A percentile compares a stretch with the other conserved stretches of the same genome.
These are phyloP conservation scores for Yamadazyma insecticola DNA, from an alignment of 805 yeast genomes.

Conservation along the genomic window DNA sequence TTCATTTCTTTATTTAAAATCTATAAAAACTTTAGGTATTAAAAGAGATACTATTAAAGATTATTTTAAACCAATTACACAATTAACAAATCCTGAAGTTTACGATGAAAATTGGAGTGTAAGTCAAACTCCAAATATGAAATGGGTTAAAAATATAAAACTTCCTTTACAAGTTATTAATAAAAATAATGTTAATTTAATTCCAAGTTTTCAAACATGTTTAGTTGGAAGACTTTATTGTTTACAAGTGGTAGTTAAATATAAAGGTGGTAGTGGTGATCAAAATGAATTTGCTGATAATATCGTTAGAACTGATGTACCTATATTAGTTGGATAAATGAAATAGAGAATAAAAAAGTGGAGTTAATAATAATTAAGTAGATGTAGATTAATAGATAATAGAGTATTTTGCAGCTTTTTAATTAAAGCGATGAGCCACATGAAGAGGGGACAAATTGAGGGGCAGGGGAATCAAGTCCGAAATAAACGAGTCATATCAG, in stretches of 20 bases:
- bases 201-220: conserved; percentile 64
- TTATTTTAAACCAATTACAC: conserved; percentile 27
- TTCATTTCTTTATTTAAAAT: conserved; percentile 32
- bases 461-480: too few relatives aligned
- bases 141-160: conserved; percentile 28
- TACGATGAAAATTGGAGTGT: conserved; percentile 26
- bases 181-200: conserved; percentile 44
- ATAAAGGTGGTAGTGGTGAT: conserved; percentile 36
- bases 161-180: conserved; percentile 40
- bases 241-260: conserved; percentile 44
- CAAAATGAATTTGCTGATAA: conserved; percentile 28
- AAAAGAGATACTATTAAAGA: conserved; percentile 38
- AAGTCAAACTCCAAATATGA: conserved; percentile 13
- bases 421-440: too few relatives aligned
- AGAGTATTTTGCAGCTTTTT: too few relatives aligned
- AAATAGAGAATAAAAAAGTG: too few relatives aligned
- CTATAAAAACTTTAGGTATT: conserved; percentile 32
- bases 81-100: conserved; percentile 17
- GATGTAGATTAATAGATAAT: too few relatives aligned
- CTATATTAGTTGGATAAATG: conserved; percentile 36
- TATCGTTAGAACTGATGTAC: conserved; percentile 29
- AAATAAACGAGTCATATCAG: too few relatives aligned
- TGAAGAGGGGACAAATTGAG: too few relatives aligned
- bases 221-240: conserved; percentile 55
- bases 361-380: too few relatives aligned